Evolutionary conservation across 1,284 basidiomycete genomes (phyloP), one percentile per base, ranked within the genome.

Genomic region (Amylostereum chailletii): DNA sequence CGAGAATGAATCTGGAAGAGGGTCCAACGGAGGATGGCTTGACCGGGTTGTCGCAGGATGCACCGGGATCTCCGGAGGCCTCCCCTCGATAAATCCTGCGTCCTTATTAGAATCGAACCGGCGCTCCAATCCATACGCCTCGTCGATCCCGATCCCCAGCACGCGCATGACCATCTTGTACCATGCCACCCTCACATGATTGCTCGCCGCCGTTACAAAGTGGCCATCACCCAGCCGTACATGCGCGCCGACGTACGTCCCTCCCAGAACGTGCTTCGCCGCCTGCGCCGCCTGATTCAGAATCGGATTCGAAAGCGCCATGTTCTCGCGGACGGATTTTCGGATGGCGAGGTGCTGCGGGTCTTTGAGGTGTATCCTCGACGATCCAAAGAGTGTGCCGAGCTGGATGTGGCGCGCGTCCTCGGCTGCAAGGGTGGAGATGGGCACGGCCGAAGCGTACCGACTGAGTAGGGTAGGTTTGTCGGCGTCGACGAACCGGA

Each of bases 331-430:
- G 43, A 83, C 66, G 26, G 63, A 57, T 11, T 63, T 60, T 6
- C 79, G 76, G 31, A 77, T 49, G 4, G 54, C 57, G 45, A 68
- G 54, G 55, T 79, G 72, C 3, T 57, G 56, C 8, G 57, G 48
- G 11, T 66, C 59, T 8, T 62, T 68, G 2, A 88, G 69, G 36
- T 74, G 71, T 3, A 88, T 65, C 4, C 86, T 75, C 2, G 79
- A 79, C 2, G 82, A 79, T 3, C 83, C 84, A 62, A 86, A 86
- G 2, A 87, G 71, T 0, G 81, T 79, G 5, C 85, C 85, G 8
- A 87, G 59, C 52, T 81, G 76, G 19, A 88, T 58, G 27, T 86
- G 70, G 1, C 70, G 72, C 47, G 76, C 67, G 1, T 63, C 56
- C 27, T 67, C 59, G 31, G 56, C 40, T 7, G 62, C 62, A 10